These are phyloP conservation scores for Microcera coccophila DNA, from an alignment of 2,329 filamentous ascomycete genomes.

Conservation along the genomic window DNA sequence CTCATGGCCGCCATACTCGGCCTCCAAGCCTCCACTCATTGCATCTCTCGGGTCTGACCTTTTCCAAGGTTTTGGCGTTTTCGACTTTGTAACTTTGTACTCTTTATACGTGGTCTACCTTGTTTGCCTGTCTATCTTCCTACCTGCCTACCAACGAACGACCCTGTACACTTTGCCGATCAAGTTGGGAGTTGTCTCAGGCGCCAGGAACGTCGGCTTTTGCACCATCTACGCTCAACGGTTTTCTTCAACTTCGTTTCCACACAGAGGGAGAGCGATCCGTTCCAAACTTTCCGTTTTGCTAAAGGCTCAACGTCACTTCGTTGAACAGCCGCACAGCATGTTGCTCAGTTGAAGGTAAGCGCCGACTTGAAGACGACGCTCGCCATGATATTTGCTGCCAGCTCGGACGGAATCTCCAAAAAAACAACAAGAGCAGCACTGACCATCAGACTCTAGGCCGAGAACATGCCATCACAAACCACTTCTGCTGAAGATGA, in stretches of 20 bases:
- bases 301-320: neutral
- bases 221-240: no score
- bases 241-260: no score
- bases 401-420: no score
- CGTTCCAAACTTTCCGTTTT: neutral
- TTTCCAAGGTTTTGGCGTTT: neutral
- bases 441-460: conserved; percentile 10
- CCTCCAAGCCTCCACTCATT: no score
- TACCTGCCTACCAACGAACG: neutral
- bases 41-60: neutral
- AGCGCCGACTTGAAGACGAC: neutral
- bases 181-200: no score
- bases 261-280: no score
- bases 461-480: conserved; percentile 27
- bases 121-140: conserved; percentile 8
- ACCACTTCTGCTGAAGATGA: conserved; percentile 24
- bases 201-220: no score
- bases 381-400: neutral
- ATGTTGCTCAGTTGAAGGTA: conserved; percentile 28
- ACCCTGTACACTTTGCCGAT: no score
- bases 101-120: no score
- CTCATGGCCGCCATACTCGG: neutral
- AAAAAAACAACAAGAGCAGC: conserved; percentile 13
- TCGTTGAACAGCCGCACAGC: conserved; percentile 18
- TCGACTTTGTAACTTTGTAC: no score